These are phyloP conservation scores for Leptodermis oblonga DNA, from an alignment of 257 asterid species.

Conservation along the genomic window DNA sequence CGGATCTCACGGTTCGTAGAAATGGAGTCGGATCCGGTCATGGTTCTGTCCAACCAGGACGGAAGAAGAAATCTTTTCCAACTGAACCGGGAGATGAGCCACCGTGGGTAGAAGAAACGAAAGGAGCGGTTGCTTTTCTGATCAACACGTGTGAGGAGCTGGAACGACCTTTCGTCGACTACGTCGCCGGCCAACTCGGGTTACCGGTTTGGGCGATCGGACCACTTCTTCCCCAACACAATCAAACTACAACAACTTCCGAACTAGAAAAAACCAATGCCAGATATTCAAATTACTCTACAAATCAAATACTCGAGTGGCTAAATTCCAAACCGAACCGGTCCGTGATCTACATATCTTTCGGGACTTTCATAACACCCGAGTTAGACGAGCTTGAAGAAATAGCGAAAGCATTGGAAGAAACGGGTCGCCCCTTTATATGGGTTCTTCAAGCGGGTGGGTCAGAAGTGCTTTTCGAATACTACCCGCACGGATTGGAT, in stretches of 20 bases:
- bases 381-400: not conserved
- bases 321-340: not conserved
- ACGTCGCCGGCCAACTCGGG: conserved; percentile 29
- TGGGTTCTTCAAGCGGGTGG: conserved; percentile 8
- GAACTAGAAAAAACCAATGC: conserved; percentile 27
- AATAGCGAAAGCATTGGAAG: conserved; percentile 7
- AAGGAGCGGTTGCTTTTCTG: conserved; percentile 38
- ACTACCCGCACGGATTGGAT: not conserved
- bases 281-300: conserved; percentile 46
- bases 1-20: conserved; percentile 32
- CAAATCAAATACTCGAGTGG: conserved; percentile 35
- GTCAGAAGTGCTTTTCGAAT: not conserved
- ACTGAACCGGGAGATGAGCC: conserved; percentile 43
- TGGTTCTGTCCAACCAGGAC: no score
- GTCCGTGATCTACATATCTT: conserved; percentile 4
- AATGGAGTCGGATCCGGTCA: conserved; percentile 6
- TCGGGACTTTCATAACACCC: conserved; percentile 1
- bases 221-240: conserved; percentile 49
- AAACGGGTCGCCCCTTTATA: not conserved
- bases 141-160: conserved; percentile 57
- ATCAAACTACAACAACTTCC: conserved; percentile 7
- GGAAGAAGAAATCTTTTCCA: conserved; percentile 35
- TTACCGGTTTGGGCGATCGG: conserved; percentile 60
- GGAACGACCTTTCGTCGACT: conserved; percentile 45
- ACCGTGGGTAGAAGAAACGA: conserved; percentile 43